Evolutionary conservation across 495 filamentous ascomycete genomes (phyloP).

Genomic region (Penicillium parvum): DNA sequence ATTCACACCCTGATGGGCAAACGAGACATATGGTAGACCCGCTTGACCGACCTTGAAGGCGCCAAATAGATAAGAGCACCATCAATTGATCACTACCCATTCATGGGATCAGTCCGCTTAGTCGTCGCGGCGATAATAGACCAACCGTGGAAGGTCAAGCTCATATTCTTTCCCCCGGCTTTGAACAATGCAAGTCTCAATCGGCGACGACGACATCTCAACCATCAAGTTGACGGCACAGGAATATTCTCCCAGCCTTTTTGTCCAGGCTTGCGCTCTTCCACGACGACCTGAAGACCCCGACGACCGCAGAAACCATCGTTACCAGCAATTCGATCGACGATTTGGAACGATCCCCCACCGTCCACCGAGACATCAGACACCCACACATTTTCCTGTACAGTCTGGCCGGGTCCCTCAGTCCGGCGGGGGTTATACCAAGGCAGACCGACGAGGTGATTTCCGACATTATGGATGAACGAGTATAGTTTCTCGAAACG

Average conservation of each 20-base stretch:
- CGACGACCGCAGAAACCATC: constrained; percentile 57
- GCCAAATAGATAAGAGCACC: no score
- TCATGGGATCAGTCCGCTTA: no score
- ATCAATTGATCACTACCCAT: no score
- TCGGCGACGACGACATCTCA: background rate
- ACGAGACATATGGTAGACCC: no score
- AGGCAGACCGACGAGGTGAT: constrained; percentile 49
- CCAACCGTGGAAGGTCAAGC: no score
- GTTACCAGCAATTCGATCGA: constrained; percentile 40
- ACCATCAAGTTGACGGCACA: constrained; percentile 19
- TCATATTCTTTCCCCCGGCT: no score
- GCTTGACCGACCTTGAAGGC: no score
- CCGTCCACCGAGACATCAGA: constrained; percentile 23
- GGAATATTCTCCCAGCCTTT: constrained; percentile 49
- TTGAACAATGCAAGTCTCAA: background rate
- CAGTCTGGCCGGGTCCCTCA: constrained; percentile 49
- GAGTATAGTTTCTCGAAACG: constrained; percentile 58
- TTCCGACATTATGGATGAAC: constrained; percentile 51
- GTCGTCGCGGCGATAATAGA: no score
- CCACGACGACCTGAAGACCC: constrained; percentile 53
- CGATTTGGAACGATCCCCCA: constrained; percentile 38
- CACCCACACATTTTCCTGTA: constrained; percentile 53
- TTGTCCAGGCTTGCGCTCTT: constrained; percentile 44
- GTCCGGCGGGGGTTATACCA: constrained; percentile 54
- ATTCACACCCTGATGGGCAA: no score